Base-by-base conservation (phyloP, 768 basidiomycete species). In the Termitomyces sp. region DNA sequence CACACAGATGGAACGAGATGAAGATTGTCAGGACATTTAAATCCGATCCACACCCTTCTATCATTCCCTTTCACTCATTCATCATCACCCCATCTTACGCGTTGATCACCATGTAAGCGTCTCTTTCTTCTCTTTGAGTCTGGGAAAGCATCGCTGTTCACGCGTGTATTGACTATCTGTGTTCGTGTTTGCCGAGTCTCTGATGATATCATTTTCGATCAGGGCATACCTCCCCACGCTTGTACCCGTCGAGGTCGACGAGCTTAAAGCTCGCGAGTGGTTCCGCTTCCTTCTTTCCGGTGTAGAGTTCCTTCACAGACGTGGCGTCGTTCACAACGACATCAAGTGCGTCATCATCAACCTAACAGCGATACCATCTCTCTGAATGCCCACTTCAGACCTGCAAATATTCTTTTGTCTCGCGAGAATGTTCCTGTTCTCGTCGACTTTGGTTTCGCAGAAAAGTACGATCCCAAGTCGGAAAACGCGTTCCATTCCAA, bases 401-500 rank as follows among this genome's bases (percentile, higher is more conserved):
- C 94, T 1, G 92, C 94, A 16, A 99, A 99, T 67, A 93, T 99
- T 63, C 80, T 99, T 2, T 77, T 99, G 46, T 90, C 90, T 0
- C 72, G 74, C 55, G 79, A 86, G 61, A 87, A 87, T 64, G 75
- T 94, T 1, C 92, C 94, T 0, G 89, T 97, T 3, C 82, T 98
- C 4, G 89, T 97, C 37, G 97, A 98, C 71, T 99, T 97, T 65
- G 96, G 97, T 1, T 99, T 98, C 64, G 93, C 96, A 2, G 91
- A 96, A 66, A 84, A 84, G 62, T 94, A 94, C 67, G 87, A 92
- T 61, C 65, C 80, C 43, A 69, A 73, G 1, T 82, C 85, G 0
- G 68, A 75, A 18, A 83, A 82, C 20, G 86, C 89, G 1, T 93
- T 94, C 74, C 84, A 86, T 61, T 90, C 88, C 63, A 90, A 90